phyloP scores from a whole-genome alignment of 176 grass and related monocot species.

The Aegilops bicornis region DNA sequence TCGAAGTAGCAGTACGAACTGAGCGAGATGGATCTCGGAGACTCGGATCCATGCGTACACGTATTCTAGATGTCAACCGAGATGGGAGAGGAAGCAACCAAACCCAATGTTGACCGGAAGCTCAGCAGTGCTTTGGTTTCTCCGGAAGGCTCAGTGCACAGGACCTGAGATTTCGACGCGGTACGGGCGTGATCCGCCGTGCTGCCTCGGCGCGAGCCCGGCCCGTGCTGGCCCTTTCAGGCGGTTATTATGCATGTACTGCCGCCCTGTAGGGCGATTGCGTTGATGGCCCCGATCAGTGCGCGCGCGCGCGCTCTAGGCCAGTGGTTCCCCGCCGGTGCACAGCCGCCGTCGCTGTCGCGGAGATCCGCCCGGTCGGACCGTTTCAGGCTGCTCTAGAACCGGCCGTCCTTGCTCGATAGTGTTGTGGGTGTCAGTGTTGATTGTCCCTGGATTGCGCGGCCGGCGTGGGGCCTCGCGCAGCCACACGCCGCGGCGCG shows the following conservation, averaged over 20 bases:
- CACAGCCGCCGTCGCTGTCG: slow-evolving; percentile 26
- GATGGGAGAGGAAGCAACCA: not conserved
- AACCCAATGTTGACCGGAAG: not conserved
- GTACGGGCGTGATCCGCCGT: slow-evolving; percentile 13
- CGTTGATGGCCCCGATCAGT: not conserved
- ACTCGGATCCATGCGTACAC: not conserved
- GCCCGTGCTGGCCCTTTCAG: slow-evolving; percentile 11
- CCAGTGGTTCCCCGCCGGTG: slow-evolving; percentile 17
- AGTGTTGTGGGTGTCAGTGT: not conserved
- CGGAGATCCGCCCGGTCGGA: slow-evolving; percentile 28
- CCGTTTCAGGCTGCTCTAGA: slow-evolving; percentile 37
- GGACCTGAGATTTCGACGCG: slow-evolving; percentile 25
- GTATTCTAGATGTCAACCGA: not conserved
- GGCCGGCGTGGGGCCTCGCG: not conserved
- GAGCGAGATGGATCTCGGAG: slow-evolving; percentile 37
- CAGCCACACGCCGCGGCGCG: slow-evolving; percentile 20
- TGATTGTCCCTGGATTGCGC: not conserved
- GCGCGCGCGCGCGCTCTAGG: not conserved
- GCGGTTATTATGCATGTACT: not conserved
- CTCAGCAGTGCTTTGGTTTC: slow-evolving; percentile 3
- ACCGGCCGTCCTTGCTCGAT: slow-evolving; percentile 11
- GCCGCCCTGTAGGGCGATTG: slow-evolving; percentile 14
- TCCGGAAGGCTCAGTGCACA: slow-evolving; percentile 40
- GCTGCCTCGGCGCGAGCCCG: not conserved
- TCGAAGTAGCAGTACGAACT: not conserved